A percentile compares a stretch with the other conserved stretches of the same genome.
phyloP scores from a whole-genome alignment of 306 rosid species.

The Corylus heterophylla region DNA sequence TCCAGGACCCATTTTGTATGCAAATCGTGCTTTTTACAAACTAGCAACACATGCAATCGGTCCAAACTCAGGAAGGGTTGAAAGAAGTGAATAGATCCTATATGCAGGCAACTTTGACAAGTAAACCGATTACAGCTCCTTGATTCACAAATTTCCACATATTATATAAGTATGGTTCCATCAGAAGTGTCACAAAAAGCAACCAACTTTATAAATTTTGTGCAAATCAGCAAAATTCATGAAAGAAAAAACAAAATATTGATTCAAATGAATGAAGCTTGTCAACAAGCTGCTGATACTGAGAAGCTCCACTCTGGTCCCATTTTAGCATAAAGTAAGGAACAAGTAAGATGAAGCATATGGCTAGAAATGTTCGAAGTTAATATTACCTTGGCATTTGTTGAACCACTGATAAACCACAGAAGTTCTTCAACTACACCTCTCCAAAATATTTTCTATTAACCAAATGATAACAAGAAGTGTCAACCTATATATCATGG shows the following conservation, averaged over 20 bases:
- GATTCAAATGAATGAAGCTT: neutral
- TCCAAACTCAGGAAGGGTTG: neutral
- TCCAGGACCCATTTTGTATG: neutral
- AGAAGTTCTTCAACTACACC: conserved; percentile 98
- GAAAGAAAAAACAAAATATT: neutral
- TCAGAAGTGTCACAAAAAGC: neutral
- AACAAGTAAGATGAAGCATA: conserved; percentile 12
- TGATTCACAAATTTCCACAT: neutral
- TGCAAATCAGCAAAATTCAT: neutral
- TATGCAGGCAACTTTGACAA: neutral
- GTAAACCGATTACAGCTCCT: neutral
- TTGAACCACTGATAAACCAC: conserved; percentile 98
- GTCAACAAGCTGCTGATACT: neutral
- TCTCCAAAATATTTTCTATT: conserved; percentile 96
- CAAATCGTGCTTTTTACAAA: neutral
- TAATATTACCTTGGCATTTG: conserved; percentile 79
- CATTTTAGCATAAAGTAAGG: neutral
- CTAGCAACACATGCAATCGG: neutral
- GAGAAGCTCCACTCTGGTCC: neutral
- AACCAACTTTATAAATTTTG: neutral
- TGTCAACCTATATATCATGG: conserved; percentile 34
- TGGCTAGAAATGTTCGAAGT: neutral
- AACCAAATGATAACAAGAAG: conserved; percentile 40
- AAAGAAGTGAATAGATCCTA: neutral
- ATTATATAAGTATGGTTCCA: neutral